These are phyloP conservation scores for Pleodorina starrii DNA, from an alignment of 139 green algal genomes.

Conservation along the genomic window DNA sequence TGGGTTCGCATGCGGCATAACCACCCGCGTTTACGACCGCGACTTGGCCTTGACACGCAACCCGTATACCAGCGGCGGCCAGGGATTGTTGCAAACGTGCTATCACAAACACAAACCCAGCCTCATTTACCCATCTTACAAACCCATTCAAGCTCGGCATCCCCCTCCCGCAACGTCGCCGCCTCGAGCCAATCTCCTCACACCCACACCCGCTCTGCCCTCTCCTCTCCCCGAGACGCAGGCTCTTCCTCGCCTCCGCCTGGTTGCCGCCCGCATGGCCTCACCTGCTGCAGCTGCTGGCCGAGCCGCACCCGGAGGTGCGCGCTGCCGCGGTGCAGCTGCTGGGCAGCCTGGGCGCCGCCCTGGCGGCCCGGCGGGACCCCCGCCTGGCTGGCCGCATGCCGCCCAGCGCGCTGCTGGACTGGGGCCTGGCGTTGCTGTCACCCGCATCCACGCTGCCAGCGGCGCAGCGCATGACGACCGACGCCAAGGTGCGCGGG, in stretches of 20 bases:
- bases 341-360: conserved; percentile 16
- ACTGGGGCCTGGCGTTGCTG: conserved; percentile 30
- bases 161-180: too few relatives aligned
- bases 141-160: too few relatives aligned
- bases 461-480: conserved; percentile 14
- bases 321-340: conserved; percentile 19
- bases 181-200: background rate
- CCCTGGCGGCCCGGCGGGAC: background rate
- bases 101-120: too few relatives aligned
- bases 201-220: background rate
- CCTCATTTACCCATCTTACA: too few relatives aligned
- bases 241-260: background rate
- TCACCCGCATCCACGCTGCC: background rate
- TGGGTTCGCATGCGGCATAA: too few relatives aligned
- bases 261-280: conserved; percentile 39
- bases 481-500: conserved; percentile 11
- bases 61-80: too few relatives aligned
- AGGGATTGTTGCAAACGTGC: too few relatives aligned
- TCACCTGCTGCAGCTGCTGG: conserved; percentile 40
- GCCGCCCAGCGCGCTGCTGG: conserved; percentile 27
- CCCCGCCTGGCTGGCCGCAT: conserved; percentile 15
- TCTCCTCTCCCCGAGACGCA: background rate
- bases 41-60: too few relatives aligned
- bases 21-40: too few relatives aligned
- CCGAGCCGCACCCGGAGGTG: conserved; percentile 3